Evolutionary conservation across 306 rosid genomes (phyloP), one percentile per base, ranked within the genome.

Genomic region (Vachellia pachyceras): DNA sequence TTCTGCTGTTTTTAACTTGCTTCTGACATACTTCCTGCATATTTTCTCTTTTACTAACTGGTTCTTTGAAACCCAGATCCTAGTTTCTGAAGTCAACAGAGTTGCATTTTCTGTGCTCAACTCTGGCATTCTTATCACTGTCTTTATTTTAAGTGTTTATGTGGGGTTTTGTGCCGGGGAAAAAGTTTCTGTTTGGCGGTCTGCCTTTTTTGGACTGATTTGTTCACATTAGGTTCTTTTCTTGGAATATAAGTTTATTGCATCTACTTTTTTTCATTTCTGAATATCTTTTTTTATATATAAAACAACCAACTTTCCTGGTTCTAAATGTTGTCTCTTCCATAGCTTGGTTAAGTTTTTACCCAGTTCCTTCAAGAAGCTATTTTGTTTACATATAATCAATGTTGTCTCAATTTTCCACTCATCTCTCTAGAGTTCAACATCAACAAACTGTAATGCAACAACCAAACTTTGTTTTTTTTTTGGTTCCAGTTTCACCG

Each of bases 361-460:
- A 46, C 54, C 66, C 60, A 46, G 55, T 73, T 82, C 64, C 46
- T 80, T 85, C 79, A 63, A 76, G 44, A 78, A 79, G 63, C 77
- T 47, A n/a, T n/a, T n/a, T n/a, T n/a, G n/a, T n/a, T n/a, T n/a
- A n/a, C n/a, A n/a, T n/a, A n/a, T n/a, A n/a, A n/a, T n/a, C n/a
- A n/a, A n/a, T n/a, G n/a, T n/a, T n/a, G n/a, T n/a, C n/a, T n/a
- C n/a, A n/a, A 72, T 85, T 72, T 68, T 81, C 70, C 52, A 33
- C 73, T 42, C 42, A 77, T 77, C 10, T 80, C 82, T 84, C 76
- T 82, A 50, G 77, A 81, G 73, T 77, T 70, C 82, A 83, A 73
- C 88, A 79, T 39, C 79, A 47, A 79, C 69, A 69, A 45, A 13
- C 73, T 69, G 71, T 36, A 6, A 7, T 66, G 46, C 46, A 36